Evolutionary conservation across 2,329 filamentous ascomycete species (phyloP), one percentile per base, ranked within the genome.

Genomic region (Arthrobotrys musiformis): DNA sequence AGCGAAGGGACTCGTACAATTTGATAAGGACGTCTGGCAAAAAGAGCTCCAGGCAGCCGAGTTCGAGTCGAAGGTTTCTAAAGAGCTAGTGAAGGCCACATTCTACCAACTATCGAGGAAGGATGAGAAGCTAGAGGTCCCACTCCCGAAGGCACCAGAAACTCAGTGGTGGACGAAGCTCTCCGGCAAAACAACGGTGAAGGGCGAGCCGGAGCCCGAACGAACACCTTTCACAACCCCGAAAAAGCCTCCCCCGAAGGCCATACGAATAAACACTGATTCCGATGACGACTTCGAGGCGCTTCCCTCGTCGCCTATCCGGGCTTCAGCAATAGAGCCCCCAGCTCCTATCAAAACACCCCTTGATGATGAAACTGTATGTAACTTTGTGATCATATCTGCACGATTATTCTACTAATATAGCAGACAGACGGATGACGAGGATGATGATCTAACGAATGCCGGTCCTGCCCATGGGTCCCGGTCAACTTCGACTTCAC

Each of bases 1-100:
- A 81, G 84, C 88, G 19, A 85, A 84, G 77, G 87, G 87, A 0
- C 80, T 89, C 17, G 84, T 83, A 6, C 79, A 80, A 7, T 89
- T 89, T 77, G 83, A 87, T 56, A 81, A 75, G 33, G 75, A 78
- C 6, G 40, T 37, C 11, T 81, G 80, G 80, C 73, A 68, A 17
- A 56, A 46, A 50, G 73, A 78, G 24, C 17, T 73, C 3, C 52
- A 54, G 4, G 33, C 42, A 4, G 46, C 52, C n/a, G 70, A 56
- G 9, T 26, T 35, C 7, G 73, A 74, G 42, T 61, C 66, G 19
- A 61, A 60, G n/a, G 44, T 33, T 54, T 70, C 70, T 17, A 75
- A 66, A 24, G 73, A 70, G 35, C 66, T 77, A 7, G 60, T 77
- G n/a, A 70, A 70, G 35, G 26, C 73, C 40, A 67, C 54, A 9